Conservation (phyloP, 805 yeast genomes). For the Hanseniaspora guilliermondii region DNA sequence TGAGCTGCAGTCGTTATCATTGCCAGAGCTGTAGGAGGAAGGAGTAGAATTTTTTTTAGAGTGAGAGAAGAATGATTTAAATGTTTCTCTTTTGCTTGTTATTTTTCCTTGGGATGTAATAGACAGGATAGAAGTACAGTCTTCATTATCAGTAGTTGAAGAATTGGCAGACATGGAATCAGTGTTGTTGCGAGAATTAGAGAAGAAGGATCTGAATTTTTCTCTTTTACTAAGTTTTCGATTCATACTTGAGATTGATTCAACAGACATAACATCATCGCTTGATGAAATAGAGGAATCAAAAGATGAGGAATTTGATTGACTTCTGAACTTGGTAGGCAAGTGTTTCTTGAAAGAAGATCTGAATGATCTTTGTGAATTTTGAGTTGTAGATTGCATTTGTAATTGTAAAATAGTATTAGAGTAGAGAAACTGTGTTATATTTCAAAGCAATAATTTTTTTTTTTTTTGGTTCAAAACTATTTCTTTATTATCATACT, state of each 20-base stretch:
- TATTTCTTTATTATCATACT: too few relatives aligned
- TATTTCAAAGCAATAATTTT: too few relatives aligned
- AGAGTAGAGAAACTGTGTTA: too few relatives aligned
- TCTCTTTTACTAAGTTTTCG: not conserved
- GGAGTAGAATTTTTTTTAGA: not conserved
- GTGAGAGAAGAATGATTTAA: not conserved
- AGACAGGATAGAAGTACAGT: not conserved
- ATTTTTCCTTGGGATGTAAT: not conserved
- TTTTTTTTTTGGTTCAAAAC: too few relatives aligned
- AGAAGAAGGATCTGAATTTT: not conserved
- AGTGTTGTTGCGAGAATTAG: not conserved
- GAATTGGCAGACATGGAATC: not conserved
- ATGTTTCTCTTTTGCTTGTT: not conserved
- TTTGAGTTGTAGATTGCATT: not conserved
- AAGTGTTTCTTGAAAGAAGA: not conserved
- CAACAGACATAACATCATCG: not conserved
- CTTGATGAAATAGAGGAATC: not conserved
- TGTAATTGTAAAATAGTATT: too few relatives aligned
- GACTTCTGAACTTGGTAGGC: not conserved
- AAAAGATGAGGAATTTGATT: not conserved
- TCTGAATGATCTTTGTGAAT: not conserved
- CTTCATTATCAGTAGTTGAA: not conserved
- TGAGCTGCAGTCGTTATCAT: not conserved
- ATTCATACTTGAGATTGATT: not conserved
- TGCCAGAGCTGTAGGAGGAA: not conserved